Evolutionary conservation across 164 flowering plant genomes (phyloP).

Genomic region (Magnolia officinalis): DNA sequence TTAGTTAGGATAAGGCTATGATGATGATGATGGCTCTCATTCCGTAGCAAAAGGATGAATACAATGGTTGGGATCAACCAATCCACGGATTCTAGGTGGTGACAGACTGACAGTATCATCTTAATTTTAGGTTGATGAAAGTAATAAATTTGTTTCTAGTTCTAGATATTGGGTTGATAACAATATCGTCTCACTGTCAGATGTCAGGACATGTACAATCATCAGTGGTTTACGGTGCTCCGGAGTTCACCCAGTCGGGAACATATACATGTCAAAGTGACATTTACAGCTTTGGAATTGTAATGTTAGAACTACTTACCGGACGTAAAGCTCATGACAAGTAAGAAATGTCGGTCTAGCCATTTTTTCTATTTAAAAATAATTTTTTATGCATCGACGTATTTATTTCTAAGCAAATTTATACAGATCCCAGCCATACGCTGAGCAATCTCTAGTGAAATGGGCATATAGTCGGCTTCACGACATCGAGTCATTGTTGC

Average conservation of each 20-base stretch:
- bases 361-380: background rate
- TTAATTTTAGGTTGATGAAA: too few species aligned
- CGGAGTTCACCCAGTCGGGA: constrained; percentile 68
- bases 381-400: background rate
- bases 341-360: constrained; percentile 27
- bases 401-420: constrained; percentile 2
- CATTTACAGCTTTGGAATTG: constrained; percentile 95
- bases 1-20: too few species aligned
- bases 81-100: too few species aligned
- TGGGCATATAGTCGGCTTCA: constrained; percentile 97
- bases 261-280: constrained; percentile 77
- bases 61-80: too few species aligned
- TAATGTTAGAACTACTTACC: constrained; percentile 90
- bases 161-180: background rate
- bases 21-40: too few species aligned
- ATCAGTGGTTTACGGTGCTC: constrained; percentile 74
- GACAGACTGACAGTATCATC: too few species aligned
- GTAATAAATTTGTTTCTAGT: background rate
- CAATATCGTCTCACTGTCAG: constrained; percentile 32
- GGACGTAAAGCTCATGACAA: constrained; percentile 81
- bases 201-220: constrained; percentile 62
- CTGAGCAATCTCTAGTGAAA: constrained; percentile 77
- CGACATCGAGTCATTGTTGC: constrained; percentile 77
- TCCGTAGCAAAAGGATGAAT: too few species aligned
- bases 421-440: constrained; percentile 51